Base-by-base conservation (phyloP, 352 stramenopile genomes). In the Pythium oligandrum region DNA sequence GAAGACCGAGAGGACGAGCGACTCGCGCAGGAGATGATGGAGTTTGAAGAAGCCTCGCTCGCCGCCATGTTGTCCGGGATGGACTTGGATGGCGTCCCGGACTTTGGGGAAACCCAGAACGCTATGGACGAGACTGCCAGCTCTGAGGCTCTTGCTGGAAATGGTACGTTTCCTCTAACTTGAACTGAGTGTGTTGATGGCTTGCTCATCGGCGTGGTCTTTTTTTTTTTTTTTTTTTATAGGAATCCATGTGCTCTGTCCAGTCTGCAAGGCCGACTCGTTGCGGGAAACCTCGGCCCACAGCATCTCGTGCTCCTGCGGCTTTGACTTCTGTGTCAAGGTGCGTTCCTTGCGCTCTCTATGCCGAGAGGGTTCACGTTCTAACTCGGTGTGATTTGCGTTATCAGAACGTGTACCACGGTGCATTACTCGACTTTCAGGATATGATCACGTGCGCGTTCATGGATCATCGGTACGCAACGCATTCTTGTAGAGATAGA, bases 1-100 rank as follows among this genome's bases (percentile, higher is more conserved):
- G 53, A 67, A 4, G 17, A 26, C 0, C 17, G 17, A 26, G 64
- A 80, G 26, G 67, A 83, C 32, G 60, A 71, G 37, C 49, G 69
- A n/a, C 51, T 73, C 32, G 73, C 66, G 1, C 51, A 83, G 48
- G 63, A 84, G 42, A 86, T 86, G 75, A 67, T 76, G 40, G 75
- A 83, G 37, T 84, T 83, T 52, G 80, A 90, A 53, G 77, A 85
- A 40, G 77, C 69, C 6, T 82, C 82, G 48, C 65, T 90, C 30
- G 77, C 83, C 32, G 80, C 80, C 1, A 79, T 90, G 77, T 66
- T 90, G 34, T 71, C 69, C 5, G 68, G 68, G 10, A 71, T 90
- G 68, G 77, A 86, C 40, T 48, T 90, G 32, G 66, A 73, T 4
- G 68, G 66, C n/a, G 45, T 43, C 4, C 4, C 30, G n/a, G 35